phyloP scores from a whole-genome alignment of 352 stramenopile species.

The Phytophthora pisi region DNA sequence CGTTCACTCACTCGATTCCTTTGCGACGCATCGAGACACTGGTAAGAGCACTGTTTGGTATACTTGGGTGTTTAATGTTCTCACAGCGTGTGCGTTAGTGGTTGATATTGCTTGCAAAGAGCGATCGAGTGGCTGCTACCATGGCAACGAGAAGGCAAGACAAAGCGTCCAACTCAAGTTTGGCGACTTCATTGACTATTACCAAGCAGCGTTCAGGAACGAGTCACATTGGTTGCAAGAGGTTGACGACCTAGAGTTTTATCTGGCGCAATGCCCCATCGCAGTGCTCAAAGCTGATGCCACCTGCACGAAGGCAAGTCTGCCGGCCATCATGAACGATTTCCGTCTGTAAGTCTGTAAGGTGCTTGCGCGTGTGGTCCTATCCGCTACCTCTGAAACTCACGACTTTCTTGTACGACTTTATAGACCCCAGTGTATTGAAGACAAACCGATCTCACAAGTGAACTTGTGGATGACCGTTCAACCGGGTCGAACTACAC shows the following conservation, averaged over 20 bases:
- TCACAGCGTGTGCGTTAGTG: slow-evolving; percentile 37
- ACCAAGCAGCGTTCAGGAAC: slow-evolving; percentile 45
- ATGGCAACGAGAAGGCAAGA: slow-evolving; percentile 55
- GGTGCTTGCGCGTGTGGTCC: not conserved
- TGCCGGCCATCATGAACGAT: slow-evolving; percentile 64
- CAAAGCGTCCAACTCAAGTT: slow-evolving; percentile 84
- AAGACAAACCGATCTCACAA: slow-evolving; percentile 55
- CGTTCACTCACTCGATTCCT: slow-evolving; percentile 38
- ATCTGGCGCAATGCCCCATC: slow-evolving; percentile 83
- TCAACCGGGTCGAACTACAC: slow-evolving; percentile 53
- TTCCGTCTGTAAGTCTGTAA: slow-evolving; percentile 54
- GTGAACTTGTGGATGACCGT: slow-evolving; percentile 89
- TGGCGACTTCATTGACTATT: slow-evolving; percentile 83
- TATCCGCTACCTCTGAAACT: slow-evolving; percentile 1
- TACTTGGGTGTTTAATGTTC: not conserved
- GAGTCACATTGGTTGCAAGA: slow-evolving; percentile 69
- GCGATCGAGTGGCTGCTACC: slow-evolving; percentile 48
- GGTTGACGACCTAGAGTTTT: slow-evolving; percentile 81
- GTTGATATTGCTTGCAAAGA: slow-evolving; percentile 84
- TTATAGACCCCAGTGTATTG: slow-evolving; percentile 51
- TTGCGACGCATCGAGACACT: slow-evolving; percentile 41
- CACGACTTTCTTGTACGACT: slow-evolving; percentile 6
- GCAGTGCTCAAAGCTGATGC: slow-evolving; percentile 55
- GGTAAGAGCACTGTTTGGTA: slow-evolving; percentile 18
- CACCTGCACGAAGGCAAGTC: slow-evolving; percentile 41